Conservation (phyloP, 306 rosid species). For the Cicer judaicum region DNA sequence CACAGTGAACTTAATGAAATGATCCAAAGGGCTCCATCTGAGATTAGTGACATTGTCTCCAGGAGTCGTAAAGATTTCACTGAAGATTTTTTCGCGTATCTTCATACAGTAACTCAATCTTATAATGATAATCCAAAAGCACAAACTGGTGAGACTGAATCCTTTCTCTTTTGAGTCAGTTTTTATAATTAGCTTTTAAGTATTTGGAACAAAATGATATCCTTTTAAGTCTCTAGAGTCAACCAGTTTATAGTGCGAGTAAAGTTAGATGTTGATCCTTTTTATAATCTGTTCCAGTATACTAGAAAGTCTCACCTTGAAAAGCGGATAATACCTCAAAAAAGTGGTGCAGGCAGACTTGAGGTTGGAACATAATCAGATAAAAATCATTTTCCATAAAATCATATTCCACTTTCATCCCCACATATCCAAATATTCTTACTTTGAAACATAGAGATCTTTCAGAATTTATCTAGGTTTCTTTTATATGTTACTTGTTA, state of each 20-base stretch:
- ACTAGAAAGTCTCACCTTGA: no score
- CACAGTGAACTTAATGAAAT: constrained; percentile 66
- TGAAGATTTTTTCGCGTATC: constrained; percentile 78
- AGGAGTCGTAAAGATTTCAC: constrained; percentile 78
- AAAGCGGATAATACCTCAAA: no score
- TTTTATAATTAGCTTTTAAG: constrained; percentile 32
- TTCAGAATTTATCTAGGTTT: constrained; percentile 17
- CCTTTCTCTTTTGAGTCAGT: constrained; percentile 31
- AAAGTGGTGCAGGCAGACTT: no score
- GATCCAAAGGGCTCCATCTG: constrained; percentile 54
- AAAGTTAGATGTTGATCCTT: constrained; percentile 8
- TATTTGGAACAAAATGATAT: constrained; percentile 31
- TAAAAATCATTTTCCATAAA: not conserved
- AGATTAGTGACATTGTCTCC: constrained; percentile 63
- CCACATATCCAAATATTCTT: not conserved
- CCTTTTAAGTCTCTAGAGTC: not conserved
- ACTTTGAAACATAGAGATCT: constrained; percentile 9
- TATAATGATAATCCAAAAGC: constrained; percentile 55
- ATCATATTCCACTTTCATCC: constrained; percentile 8
- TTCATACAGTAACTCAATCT: constrained; percentile 75
- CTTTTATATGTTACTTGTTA: constrained; percentile 16
- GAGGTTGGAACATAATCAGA: not conserved
- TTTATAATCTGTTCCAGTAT: not conserved
- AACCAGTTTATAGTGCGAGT: not conserved
- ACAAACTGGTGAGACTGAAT: constrained; percentile 69